Conservation (phyloP, 1,139 yeast species). For the Nakaseomyces sp. region DNA sequence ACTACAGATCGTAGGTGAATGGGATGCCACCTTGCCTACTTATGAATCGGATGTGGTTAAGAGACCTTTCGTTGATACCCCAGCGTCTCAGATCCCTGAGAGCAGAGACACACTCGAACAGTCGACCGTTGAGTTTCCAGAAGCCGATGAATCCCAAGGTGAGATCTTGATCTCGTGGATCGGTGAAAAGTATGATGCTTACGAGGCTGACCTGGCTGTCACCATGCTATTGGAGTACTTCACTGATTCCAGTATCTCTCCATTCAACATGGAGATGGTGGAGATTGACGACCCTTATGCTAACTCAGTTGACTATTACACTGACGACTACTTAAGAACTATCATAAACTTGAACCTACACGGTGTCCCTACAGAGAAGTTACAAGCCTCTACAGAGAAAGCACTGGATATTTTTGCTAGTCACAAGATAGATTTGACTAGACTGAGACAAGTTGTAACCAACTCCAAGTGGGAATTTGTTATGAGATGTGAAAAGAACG, state of each 20-base stretch:
- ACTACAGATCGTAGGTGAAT: slow-evolving; percentile 47
- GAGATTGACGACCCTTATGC: slow-evolving; percentile 82
- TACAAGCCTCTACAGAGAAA: slow-evolving; percentile 45
- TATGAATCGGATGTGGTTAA: slow-evolving; percentile 33
- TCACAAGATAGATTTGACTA: slow-evolving; percentile 55
- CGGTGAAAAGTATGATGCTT: slow-evolving; percentile 59
- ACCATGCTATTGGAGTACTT: slow-evolving; percentile 69
- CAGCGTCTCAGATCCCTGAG: slow-evolving; percentile 38
- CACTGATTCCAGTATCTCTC: slow-evolving; percentile 64
- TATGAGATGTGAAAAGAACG: slow-evolving; percentile 55
- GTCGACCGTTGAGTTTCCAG: slow-evolving; percentile 70
- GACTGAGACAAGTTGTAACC: slow-evolving; percentile 58
- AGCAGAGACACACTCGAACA: slow-evolving; percentile 32
- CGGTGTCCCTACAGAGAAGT: slow-evolving; percentile 68
- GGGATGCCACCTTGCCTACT: slow-evolving; percentile 50
- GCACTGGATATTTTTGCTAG: slow-evolving; percentile 44
- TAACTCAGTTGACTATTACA: slow-evolving; percentile 56
- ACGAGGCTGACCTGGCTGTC: slow-evolving; percentile 53
- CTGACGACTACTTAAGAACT: slow-evolving; percentile 60
- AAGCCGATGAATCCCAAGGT: slow-evolving; percentile 77
- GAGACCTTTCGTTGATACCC: slow-evolving; percentile 80
- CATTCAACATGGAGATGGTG: slow-evolving; percentile 58
- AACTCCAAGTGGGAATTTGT: slow-evolving; percentile 58
- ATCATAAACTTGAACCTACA: slow-evolving; percentile 50
- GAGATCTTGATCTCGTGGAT: slow-evolving; percentile 71